Conservation (phyloP, 352 stramenopile genomes). For the Phytophthora macrochlamydospora region DNA sequence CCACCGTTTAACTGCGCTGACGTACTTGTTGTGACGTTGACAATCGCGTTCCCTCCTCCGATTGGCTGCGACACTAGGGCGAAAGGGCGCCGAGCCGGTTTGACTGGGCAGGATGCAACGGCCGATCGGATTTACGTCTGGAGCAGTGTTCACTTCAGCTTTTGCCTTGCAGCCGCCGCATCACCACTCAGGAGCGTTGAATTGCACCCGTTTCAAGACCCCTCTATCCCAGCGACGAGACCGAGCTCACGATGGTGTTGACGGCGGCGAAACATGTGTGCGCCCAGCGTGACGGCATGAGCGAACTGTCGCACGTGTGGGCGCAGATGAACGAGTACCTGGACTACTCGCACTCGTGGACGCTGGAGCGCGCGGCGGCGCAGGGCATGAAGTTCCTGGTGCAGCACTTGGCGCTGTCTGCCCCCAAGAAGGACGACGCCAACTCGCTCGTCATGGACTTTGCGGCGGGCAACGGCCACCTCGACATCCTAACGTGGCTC, state of each 20-base stretch:
- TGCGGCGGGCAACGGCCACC: conserved; percentile 62
- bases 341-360: conserved; percentile 65
- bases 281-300: conserved; percentile 40
- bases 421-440: conserved; percentile 28
- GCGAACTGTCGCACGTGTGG: conserved; percentile 69
- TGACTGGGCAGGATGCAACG: neutral
- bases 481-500: conserved; percentile 72
- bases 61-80: conserved; percentile 20
- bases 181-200: conserved; percentile 7
- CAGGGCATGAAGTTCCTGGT: conserved; percentile 69
- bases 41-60: neutral
- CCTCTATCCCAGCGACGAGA: conserved; percentile 7
- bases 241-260: conserved; percentile 46
- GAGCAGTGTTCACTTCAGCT: conserved; percentile 19
- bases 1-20: neutral
- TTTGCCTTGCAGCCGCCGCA: conserved; percentile 21
- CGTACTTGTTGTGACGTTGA: conserved; percentile 3
- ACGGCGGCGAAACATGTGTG: conserved; percentile 60
- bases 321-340: conserved; percentile 47
- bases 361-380: conserved; percentile 63
- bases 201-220: conserved; percentile 2
- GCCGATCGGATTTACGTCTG: neutral
- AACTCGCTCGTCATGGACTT: conserved; percentile 79
- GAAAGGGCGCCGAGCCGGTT: conserved; percentile 19
- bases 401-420: conserved; percentile 59